Conservation (phyloP, 805 yeast genomes). For the Suhomyces kilbournensis region DNA sequence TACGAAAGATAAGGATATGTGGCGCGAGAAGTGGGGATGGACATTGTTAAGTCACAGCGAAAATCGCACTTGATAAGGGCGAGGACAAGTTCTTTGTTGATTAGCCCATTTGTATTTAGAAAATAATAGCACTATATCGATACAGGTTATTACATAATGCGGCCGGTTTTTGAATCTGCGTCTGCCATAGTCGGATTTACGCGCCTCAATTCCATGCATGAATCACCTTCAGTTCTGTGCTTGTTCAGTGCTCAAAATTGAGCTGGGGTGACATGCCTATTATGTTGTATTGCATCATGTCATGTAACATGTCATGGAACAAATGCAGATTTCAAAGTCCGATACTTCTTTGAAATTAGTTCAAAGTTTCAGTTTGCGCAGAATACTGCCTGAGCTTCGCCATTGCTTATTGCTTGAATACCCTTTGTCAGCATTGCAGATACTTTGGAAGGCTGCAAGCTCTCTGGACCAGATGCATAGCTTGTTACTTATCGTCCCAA, state of each 20-base stretch:
- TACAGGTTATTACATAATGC: neutral
- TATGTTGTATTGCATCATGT: neutral
- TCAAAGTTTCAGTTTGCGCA: too few relatives aligned
- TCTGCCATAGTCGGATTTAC: neutral
- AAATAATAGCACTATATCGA: neutral
- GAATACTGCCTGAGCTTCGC: neutral
- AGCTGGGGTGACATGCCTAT: too few relatives aligned
- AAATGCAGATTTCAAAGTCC: neutral
- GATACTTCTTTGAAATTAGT: neutral
- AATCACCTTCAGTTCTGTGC: neutral
- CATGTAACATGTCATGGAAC: neutral
- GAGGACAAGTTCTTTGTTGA: neutral
- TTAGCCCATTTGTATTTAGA: neutral
- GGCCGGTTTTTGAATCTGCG: neutral
- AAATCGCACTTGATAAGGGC: neutral
- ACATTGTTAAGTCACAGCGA: neutral
- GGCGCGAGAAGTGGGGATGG: neutral
- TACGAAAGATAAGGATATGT: neutral
- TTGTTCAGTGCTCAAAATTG: too few relatives aligned
- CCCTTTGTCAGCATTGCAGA: too few relatives aligned
- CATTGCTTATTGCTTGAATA: too few relatives aligned
- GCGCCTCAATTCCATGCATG: neutral
- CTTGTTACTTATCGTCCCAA: too few relatives aligned
- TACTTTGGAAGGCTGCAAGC: too few relatives aligned
- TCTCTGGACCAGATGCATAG: too few relatives aligned